phyloP scores from a whole-genome alignment of 257 asterid genomes.

The Galeopsis tetrahit region DNA sequence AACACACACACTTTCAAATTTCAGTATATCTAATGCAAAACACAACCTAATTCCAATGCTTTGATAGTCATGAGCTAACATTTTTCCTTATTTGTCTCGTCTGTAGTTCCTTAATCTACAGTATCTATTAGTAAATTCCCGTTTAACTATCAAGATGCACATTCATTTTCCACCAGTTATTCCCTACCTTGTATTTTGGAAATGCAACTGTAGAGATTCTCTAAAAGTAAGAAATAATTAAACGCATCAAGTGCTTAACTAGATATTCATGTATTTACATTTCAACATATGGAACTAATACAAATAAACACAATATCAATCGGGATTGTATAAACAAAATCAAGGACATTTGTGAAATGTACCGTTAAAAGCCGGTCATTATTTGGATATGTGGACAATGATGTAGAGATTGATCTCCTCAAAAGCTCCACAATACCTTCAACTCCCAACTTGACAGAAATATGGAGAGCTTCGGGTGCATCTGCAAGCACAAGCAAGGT shows the following conservation, averaged over 20 bases:
- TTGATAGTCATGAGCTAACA: background rate
- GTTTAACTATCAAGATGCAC: background rate
- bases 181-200: conserved; percentile 10
- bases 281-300: conserved; percentile 2
- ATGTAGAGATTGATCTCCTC: conserved; percentile 82
- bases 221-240: background rate
- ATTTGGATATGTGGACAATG: conserved; percentile 84
- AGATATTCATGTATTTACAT: conserved; percentile 13
- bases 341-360: conserved; percentile 38
- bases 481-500: conserved; percentile 93
- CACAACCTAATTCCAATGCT: background rate
- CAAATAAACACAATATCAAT: conserved; percentile 27
- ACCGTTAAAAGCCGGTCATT: conserved; percentile 87
- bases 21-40: conserved; percentile 1
- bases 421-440: conserved; percentile 88
- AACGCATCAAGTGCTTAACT: conserved; percentile 26
- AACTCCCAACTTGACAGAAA: conserved; percentile 90
- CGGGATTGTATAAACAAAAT: conserved; percentile 26
- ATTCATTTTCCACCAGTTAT: background rate
- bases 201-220: conserved; percentile 12
- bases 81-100: background rate
- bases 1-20: background rate
- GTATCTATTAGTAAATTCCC: conserved; percentile 5
- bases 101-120: background rate
- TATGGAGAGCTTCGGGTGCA: conserved; percentile 95